A percentile compares a stretch with the other conserved stretches of the same genome.
Evolutionary conservation across 2,329 filamentous ascomycete genomes (phyloP).

Genomic region (Monilinia vaccinii-corymbosi): DNA sequence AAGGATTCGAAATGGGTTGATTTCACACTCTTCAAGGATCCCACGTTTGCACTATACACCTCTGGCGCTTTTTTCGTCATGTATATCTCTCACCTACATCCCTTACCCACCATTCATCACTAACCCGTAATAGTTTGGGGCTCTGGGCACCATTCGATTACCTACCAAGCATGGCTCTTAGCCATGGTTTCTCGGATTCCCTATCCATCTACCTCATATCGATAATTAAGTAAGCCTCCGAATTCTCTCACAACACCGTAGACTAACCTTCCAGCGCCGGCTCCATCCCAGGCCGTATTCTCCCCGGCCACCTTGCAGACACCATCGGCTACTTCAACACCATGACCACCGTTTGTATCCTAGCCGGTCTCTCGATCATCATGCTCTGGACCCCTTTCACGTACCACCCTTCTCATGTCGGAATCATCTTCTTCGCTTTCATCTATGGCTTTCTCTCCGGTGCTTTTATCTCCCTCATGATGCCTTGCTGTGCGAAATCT

Average conservation of each 20-base stretch:
- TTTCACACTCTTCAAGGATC: constrained; percentile 20
- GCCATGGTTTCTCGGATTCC: constrained; percentile 43
- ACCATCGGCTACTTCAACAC: constrained; percentile 43
- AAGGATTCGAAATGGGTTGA: constrained; percentile 28
- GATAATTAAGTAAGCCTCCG: constrained; percentile 1
- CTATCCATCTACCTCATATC: constrained; percentile 24
- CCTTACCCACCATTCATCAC: not conserved
- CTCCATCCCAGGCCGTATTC: constrained; percentile 33
- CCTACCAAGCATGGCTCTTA: constrained; percentile 21
- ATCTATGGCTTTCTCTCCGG: constrained; percentile 61
- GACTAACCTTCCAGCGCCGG: constrained; percentile 26
- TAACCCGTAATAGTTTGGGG: constrained; percentile 31
- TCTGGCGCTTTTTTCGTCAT: constrained; percentile 3
- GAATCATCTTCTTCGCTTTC: constrained; percentile 50
- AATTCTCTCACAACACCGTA: constrained; percentile 34
- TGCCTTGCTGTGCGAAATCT: constrained; percentile 53
- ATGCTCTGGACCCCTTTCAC: constrained; percentile 44
- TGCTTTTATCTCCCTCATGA: constrained; percentile 51
- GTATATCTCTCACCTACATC: not conserved
- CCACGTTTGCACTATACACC: not conserved
- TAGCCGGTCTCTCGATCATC: constrained; percentile 37
- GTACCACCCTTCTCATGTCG: constrained; percentile 36
- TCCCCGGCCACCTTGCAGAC: constrained; percentile 42
- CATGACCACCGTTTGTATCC: constrained; percentile 37
- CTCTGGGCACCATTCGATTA: constrained; percentile 14